Conservation (phyloP, 2,329 filamentous ascomycete species). For the Fusarium torreyae region DNA sequence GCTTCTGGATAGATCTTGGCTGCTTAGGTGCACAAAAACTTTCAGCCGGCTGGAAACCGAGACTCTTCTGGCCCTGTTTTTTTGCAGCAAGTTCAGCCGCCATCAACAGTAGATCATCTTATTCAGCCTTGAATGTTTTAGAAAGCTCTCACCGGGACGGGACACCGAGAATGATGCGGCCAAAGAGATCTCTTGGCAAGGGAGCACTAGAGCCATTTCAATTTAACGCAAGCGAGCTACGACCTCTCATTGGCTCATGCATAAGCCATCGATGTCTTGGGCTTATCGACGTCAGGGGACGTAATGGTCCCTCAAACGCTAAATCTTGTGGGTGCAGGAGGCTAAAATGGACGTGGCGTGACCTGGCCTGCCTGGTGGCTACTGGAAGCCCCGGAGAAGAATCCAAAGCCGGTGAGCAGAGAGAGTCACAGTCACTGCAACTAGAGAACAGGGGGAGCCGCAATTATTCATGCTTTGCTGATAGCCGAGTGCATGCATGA, state of each 20-base stretch:
- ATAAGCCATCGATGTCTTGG: not conserved
- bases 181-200: not conserved
- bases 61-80: too few species aligned
- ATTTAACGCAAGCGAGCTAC: not conserved
- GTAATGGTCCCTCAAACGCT: not conserved
- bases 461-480: not conserved
- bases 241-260: not conserved
- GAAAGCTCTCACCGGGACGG: not conserved
- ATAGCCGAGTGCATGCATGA: not conserved
- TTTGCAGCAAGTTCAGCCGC: too few species aligned
- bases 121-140: not conserved
- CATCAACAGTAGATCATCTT: too few species aligned
- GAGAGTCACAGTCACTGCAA: too few species aligned
- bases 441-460: too few species aligned
- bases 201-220: not conserved
- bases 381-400: not conserved
- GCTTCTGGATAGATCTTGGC: not conserved
- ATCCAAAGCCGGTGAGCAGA: not conserved
- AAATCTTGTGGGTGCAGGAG: not conserved
- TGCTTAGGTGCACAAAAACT: not conserved
- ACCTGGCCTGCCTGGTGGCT: not conserved
- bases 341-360: conserved; percentile 2
- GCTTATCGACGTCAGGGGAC: conserved; percentile 4
- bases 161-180: not conserved
- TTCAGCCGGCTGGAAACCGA: not conserved